These are phyloP conservation scores for Cinnamomum chago DNA, from an alignment of 164 flowering plant genomes.

Conservation along the genomic window DNA sequence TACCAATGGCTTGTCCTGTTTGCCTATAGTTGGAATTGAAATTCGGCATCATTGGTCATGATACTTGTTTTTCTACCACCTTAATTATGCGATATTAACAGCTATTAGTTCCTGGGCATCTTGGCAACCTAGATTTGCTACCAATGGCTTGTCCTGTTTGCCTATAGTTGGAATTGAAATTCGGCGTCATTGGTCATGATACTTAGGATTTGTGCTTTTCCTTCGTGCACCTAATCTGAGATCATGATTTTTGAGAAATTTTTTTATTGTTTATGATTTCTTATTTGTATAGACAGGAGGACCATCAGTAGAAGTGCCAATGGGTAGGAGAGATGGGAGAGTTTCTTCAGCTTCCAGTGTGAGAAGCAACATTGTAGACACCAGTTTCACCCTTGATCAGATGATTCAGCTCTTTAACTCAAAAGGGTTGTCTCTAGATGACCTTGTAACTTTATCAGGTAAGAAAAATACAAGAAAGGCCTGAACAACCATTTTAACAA, in stretches of 20 bases:
- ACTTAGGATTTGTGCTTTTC: too few relatives aligned
- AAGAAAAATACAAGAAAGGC: not conserved
- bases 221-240: too few relatives aligned
- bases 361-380: constrained; percentile 69
- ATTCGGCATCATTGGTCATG: too few relatives aligned
- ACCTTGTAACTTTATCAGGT: constrained; percentile 77
- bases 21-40: not conserved
- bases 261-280: too few relatives aligned
- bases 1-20: not conserved
- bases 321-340: constrained; percentile 71
- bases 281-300: constrained; percentile 54
- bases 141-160: not conserved
- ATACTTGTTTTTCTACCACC: not conserved
- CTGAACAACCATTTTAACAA: not conserved
- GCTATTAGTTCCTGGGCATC: too few relatives aligned
- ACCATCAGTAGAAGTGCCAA: constrained; percentile 52
- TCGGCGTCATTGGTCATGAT: too few relatives aligned
- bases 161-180: not conserved
- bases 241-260: too few relatives aligned
- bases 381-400: constrained; percentile 64
- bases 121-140: too few relatives aligned
- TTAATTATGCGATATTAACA: too few relatives aligned
- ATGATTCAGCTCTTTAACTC: constrained; percentile 59
- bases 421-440: constrained; percentile 69
- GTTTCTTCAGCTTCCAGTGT: constrained; percentile 53